Percentiles rank a stretch among this genome's conserved stretches.
phyloP scores from a whole-genome alignment of 805 yeast species.

The Starmerella sirachaensis region DNA sequence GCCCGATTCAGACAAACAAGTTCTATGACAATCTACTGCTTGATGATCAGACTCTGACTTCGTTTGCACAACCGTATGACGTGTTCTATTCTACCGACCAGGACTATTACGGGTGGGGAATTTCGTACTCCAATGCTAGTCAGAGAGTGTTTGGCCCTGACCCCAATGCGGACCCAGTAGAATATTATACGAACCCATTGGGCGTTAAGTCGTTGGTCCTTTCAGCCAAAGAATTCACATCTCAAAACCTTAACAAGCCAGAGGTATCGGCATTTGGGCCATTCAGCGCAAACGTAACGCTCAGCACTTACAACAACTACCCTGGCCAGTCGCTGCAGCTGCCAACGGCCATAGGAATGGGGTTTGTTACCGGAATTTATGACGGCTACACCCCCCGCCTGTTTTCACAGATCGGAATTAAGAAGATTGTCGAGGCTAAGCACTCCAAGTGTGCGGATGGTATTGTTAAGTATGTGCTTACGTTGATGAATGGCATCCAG shows the following conservation, averaged over 20 bases:
- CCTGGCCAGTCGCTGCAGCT: constrained; percentile 25
- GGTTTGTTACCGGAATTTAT: constrained; percentile 58
- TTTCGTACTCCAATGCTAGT: constrained; percentile 42
- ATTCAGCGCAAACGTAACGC: constrained; percentile 40
- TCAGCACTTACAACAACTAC: constrained; percentile 25
- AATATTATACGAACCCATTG: constrained; percentile 46
- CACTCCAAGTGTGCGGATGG: constrained; percentile 26
- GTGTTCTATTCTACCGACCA: constrained; percentile 40
- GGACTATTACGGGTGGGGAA: constrained; percentile 45
- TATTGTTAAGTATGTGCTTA: constrained; percentile 31
- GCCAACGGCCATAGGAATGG: constrained; percentile 73
- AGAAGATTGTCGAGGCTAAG: constrained; percentile 25
- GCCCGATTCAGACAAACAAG: constrained; percentile 58
- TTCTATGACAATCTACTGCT: constrained; percentile 57
- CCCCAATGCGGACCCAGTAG: constrained; percentile 31
- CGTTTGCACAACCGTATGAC: constrained; percentile 57
- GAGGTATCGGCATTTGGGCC: constrained; percentile 36
- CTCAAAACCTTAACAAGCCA: constrained; percentile 22
- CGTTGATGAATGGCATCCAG: constrained; percentile 32
- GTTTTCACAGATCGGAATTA: constrained; percentile 38
- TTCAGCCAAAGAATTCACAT: constrained; percentile 40
- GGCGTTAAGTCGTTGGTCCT: constrained; percentile 44
- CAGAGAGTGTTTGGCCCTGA: constrained; percentile 39
- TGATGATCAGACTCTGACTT: constrained; percentile 41
- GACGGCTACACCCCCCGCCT: constrained; percentile 36